These are phyloP conservation scores for Fusarium proliferatum DNA, from an alignment of 2,329 filamentous ascomycete species.

Conservation along the genomic window DNA sequence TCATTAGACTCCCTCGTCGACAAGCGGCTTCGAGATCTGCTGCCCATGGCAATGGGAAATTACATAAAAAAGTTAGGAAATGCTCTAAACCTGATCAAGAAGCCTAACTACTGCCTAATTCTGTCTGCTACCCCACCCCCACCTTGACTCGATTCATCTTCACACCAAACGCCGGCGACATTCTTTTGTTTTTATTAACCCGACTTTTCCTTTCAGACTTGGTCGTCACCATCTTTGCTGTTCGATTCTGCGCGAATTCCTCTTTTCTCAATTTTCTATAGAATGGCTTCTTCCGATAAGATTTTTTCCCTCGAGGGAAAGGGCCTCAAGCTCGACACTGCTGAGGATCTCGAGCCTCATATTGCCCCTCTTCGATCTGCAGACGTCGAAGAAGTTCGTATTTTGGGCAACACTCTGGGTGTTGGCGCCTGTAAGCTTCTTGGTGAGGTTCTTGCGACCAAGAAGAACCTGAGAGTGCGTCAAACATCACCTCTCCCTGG, in stretches of 20 bases:
- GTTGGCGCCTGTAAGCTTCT: slow-evolving; percentile 88
- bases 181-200: slow-evolving; percentile 33
- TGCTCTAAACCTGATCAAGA: slow-evolving; percentile 19
- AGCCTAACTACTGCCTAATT: slow-evolving; percentile 31
- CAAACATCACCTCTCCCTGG: neutral
- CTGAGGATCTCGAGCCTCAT: slow-evolving; percentile 85
- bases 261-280: slow-evolving; percentile 20
- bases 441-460: slow-evolving; percentile 83
- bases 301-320: slow-evolving; percentile 92
- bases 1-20: neutral
- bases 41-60: slow-evolving; percentile 33
- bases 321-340: slow-evolving; percentile 90
- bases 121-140: slow-evolving; percentile 43
- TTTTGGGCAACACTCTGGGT: slow-evolving; percentile 93
- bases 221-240: slow-evolving; percentile 18
- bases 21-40: neutral
- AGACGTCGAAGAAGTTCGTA: slow-evolving; percentile 85
- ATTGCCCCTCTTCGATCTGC: slow-evolving; percentile 79
- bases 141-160: slow-evolving; percentile 37
- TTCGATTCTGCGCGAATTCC: slow-evolving; percentile 9
- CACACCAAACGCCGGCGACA: slow-evolving; percentile 33
- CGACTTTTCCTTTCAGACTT: slow-evolving; percentile 27
- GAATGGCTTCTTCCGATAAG: slow-evolving; percentile 59
- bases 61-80: neutral
- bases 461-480: slow-evolving; percentile 80